These are phyloP conservation scores for Ormosia emarginata DNA, from an alignment of 306 rosid species.

Conservation along the genomic window DNA sequence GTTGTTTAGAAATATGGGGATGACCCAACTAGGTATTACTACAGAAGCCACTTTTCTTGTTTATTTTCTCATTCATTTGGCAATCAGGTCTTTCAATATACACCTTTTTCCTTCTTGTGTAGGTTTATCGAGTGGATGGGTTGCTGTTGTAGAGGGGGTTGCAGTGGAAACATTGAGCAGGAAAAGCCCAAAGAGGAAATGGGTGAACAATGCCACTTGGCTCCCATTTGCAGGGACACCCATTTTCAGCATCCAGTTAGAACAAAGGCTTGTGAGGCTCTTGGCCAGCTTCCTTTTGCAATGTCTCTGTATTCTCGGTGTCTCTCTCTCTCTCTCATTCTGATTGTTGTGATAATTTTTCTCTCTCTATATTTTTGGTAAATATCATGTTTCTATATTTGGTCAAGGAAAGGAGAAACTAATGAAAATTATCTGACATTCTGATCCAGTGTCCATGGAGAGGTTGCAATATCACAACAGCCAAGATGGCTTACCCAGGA, in stretches of 20 bases:
- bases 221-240: conserved; percentile 51
- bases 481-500: conserved; percentile 60
- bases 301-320: conserved; percentile 62
- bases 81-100: not conserved
- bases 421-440: not conserved
- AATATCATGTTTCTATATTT: not conserved
- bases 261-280: conserved; percentile 70
- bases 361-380: not conserved
- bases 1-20: conserved; percentile 77
- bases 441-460: conserved; percentile 60
- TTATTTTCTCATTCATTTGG: not conserved
- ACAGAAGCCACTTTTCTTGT: not conserved
- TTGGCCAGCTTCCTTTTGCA: conserved; percentile 58
- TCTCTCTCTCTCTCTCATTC: not conserved
- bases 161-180: conserved; percentile 13
- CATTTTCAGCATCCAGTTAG: conserved; percentile 46
- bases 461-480: conserved; percentile 69
- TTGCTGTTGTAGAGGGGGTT: conserved; percentile 69
- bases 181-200: conserved; percentile 37
- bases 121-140: conserved; percentile 76
- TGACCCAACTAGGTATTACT: conserved; percentile 49
- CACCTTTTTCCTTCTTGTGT: not conserved
- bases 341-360: not conserved
- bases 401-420: not conserved
- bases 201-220: conserved; percentile 1